Conservation (phyloP, 345 rosid genomes). For the Jatropha curcas region DNA sequence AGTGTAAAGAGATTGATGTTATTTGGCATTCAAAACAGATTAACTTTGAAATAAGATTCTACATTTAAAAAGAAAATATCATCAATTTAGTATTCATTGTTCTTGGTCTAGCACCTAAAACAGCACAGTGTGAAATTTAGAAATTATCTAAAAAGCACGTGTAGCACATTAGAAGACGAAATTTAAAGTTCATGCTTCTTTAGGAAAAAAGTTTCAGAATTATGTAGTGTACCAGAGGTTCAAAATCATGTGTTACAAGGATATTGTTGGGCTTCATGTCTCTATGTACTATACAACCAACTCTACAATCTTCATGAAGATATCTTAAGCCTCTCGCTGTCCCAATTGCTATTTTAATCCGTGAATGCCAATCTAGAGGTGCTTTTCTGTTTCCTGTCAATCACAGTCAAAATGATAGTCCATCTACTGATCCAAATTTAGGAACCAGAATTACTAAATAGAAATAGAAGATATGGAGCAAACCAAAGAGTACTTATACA, state of each 20-base stretch:
- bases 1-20: neutral
- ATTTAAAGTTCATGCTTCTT: neutral
- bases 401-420: constrained; percentile 1
- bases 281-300: constrained; percentile 69
- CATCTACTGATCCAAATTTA: constrained; percentile 10
- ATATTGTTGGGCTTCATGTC: constrained; percentile 63
- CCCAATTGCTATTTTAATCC: constrained; percentile 66
- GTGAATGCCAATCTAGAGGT: constrained; percentile 53
- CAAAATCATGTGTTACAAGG: constrained; percentile 72
- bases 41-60: neutral
- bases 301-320: constrained; percentile 85
- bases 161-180: neutral
- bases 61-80: neutral
- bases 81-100: neutral
- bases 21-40: neutral
- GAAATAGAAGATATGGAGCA: neutral
- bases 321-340: constrained; percentile 68
- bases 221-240: constrained; percentile 51
- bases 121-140: neutral
- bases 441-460: neutral
- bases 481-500: neutral
- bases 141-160: neutral
- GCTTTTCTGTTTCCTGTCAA: constrained; percentile 43
- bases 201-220: neutral
- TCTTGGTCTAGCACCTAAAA: neutral